A percentile compares a stretch with the other conserved stretches of the same genome.
Evolutionary conservation across 495 filamentous ascomycete genomes (phyloP).

Genomic region (Penicillium samsonianum): DNA sequence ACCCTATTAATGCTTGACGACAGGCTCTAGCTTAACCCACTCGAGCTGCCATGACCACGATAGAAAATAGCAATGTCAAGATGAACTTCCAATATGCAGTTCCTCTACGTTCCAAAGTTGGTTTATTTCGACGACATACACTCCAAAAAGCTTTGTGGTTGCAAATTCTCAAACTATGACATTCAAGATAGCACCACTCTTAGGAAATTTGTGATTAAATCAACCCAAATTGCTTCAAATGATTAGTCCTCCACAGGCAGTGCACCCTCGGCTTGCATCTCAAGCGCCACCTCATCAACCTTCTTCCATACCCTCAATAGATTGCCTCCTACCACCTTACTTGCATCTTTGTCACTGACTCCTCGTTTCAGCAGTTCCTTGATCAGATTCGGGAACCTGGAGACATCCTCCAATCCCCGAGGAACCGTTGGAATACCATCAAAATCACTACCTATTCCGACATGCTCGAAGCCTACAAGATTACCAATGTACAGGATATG

Average conservation of each 20-base stretch:
- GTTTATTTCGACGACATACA: background rate
- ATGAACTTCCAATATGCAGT: background rate
- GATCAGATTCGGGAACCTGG: slow-evolving; percentile 78
- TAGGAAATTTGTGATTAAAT: background rate
- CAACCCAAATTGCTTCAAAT: background rate
- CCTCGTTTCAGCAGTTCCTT: slow-evolving; percentile 68
- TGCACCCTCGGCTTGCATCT: slow-evolving; percentile 61
- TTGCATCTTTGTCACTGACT: slow-evolving; percentile 65
- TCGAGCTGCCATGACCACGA: too few species aligned
- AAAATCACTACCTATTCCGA: slow-evolving; percentile 66
- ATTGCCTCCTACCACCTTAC: slow-evolving; percentile 71
- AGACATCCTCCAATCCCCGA: slow-evolving; percentile 69
- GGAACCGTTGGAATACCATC: slow-evolving; percentile 56
- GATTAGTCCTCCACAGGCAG: slow-evolving; percentile 63
- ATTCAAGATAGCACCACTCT: background rate
- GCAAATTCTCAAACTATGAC: background rate
- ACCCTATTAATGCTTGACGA: background rate
- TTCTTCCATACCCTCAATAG: slow-evolving; percentile 73
- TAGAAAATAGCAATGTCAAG: too few species aligned
- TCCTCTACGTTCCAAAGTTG: background rate
- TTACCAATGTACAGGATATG: slow-evolving; percentile 60
- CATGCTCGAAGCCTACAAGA: slow-evolving; percentile 58
- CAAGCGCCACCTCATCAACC: slow-evolving; percentile 64
- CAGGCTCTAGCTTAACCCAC: background rate
- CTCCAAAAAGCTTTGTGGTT: background rate